phyloP scores from a whole-genome alignment of 2,329 filamentous ascomycete species.

The Aspergillus glaucus region DNA sequence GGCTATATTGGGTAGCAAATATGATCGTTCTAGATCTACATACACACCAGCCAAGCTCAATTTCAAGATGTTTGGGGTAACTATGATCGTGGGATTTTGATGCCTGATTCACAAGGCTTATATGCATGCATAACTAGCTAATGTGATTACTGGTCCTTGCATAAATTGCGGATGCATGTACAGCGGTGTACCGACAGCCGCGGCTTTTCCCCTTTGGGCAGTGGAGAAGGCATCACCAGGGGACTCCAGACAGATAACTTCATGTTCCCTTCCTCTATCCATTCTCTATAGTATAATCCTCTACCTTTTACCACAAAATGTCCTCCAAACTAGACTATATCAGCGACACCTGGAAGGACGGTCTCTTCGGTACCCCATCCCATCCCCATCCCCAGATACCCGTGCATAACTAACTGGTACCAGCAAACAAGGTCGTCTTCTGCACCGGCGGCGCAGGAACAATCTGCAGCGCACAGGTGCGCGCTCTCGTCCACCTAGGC shows the following conservation, averaged over 20 bases:
- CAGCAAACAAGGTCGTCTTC: constrained; percentile 83
- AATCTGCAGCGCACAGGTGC: constrained; percentile 90
- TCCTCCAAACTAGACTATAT: constrained; percentile 66
- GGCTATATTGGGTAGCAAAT: not conserved
- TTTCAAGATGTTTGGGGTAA: not conserved
- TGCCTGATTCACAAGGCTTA: too few relatives aligned
- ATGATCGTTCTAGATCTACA: not conserved
- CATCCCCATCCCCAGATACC: too few relatives aligned
- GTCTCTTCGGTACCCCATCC: constrained; percentile 65
- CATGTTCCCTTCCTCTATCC: not conserved
- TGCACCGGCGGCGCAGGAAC: constrained; percentile 90
- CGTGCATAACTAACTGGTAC: constrained; percentile 5
- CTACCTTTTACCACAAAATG: constrained; percentile 43
- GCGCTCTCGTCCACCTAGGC: constrained; percentile 82
- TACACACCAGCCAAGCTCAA: not conserved
- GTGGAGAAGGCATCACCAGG: not conserved
- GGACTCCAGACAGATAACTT: not conserved
- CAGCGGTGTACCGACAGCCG: not conserved
- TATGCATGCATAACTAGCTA: not conserved
- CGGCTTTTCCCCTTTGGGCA: not conserved
- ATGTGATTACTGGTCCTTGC: not conserved
- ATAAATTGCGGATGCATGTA: not conserved
- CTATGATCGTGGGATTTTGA: not conserved
- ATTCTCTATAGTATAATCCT: not conserved
- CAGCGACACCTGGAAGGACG: constrained; percentile 78